These are phyloP conservation scores for Larix sibirica DNA, from an alignment of 83 land plant genomes.

Conservation along the genomic window DNA sequence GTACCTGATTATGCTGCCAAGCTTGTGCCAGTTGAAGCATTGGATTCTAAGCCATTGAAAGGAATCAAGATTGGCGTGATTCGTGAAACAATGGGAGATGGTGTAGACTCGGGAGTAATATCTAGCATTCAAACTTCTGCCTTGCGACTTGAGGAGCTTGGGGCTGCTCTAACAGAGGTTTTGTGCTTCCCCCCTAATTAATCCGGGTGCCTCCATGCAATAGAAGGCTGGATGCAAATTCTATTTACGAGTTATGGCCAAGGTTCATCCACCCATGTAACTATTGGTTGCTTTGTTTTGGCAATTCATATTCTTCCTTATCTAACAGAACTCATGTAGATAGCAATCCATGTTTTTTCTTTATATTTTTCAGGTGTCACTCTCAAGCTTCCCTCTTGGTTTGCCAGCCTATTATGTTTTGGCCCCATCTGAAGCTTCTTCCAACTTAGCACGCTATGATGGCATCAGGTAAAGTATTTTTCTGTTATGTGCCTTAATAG, in stretches of 20 bases:
- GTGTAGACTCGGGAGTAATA: constrained; percentile 69
- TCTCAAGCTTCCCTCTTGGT: constrained; percentile 84
- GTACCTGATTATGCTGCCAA: constrained; percentile 72
- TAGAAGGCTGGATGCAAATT: neutral
- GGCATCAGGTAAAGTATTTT: constrained; percentile 70
- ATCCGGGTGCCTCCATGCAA: neutral
- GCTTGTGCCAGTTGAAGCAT: constrained; percentile 30
- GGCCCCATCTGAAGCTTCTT: constrained; percentile 96
- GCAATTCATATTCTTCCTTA: neutral
- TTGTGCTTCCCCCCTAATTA: constrained; percentile 11
- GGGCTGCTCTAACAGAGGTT: constrained; percentile 82
- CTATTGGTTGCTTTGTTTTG: neutral
- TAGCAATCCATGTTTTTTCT: neutral
- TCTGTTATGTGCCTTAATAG: no score
- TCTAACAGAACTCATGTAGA: neutral
- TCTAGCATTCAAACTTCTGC: constrained; percentile 71
- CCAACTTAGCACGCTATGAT: constrained; percentile 96
- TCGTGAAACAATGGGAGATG: constrained; percentile 79
- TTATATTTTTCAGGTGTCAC: constrained; percentile 55
- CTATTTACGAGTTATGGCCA: neutral
- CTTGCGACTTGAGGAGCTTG: constrained; percentile 78
- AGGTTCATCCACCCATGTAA: constrained; percentile 2
- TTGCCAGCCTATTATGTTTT: constrained; percentile 93
- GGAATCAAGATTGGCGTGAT: constrained; percentile 87
- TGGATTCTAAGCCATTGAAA: constrained; percentile 74